Conservation (phyloP, 768 basidiomycete genomes). For the Xerocomus brunneocitrinus region DNA sequence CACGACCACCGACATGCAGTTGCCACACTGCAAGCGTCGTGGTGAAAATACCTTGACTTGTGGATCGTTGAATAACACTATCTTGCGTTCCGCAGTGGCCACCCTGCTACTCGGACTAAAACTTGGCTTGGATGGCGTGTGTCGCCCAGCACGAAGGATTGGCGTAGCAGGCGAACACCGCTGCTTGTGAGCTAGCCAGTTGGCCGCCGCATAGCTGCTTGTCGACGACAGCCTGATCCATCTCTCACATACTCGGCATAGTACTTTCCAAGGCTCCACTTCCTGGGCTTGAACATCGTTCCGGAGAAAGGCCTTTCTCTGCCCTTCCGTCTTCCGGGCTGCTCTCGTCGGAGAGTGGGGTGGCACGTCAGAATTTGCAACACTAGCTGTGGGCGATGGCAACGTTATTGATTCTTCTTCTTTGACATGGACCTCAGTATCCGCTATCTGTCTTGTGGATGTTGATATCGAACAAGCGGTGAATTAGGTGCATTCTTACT, state of each 20-base stretch:
- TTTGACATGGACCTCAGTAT: slow-evolving; percentile 3
- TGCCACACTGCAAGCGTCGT: slow-evolving; percentile 45
- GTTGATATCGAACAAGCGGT: slow-evolving; percentile 2
- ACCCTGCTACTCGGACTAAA: slow-evolving; percentile 55
- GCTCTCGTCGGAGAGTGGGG: slow-evolving; percentile 15
- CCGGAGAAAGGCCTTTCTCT: slow-evolving; percentile 50
- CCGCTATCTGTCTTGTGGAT: slow-evolving; percentile 12
- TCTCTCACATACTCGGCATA: slow-evolving; percentile 58
- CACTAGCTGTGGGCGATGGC: slow-evolving; percentile 4
- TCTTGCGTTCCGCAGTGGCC: slow-evolving; percentile 57
- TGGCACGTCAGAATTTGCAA: background rate
- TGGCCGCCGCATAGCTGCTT: slow-evolving; percentile 38
- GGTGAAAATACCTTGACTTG: slow-evolving; percentile 50
- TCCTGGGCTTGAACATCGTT: slow-evolving; percentile 49
- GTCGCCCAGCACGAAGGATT: slow-evolving; percentile 12
- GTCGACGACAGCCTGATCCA: slow-evolving; percentile 52
- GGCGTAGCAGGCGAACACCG: slow-evolving; percentile 45
- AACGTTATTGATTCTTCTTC: slow-evolving; percentile 11
- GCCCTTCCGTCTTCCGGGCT: slow-evolving; percentile 29
- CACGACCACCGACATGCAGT: slow-evolving; percentile 44
- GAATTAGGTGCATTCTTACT: slow-evolving; percentile 12
- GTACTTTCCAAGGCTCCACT: slow-evolving; percentile 46
- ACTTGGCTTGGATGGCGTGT: slow-evolving; percentile 13
- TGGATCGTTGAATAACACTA: slow-evolving; percentile 59
- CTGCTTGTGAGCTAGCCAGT: slow-evolving; percentile 53